Percentiles rank a stretch among this genome's conserved stretches.
Conservation (phyloP, 345 rosid genomes). For the Euphorbia tirucalli region DNA sequence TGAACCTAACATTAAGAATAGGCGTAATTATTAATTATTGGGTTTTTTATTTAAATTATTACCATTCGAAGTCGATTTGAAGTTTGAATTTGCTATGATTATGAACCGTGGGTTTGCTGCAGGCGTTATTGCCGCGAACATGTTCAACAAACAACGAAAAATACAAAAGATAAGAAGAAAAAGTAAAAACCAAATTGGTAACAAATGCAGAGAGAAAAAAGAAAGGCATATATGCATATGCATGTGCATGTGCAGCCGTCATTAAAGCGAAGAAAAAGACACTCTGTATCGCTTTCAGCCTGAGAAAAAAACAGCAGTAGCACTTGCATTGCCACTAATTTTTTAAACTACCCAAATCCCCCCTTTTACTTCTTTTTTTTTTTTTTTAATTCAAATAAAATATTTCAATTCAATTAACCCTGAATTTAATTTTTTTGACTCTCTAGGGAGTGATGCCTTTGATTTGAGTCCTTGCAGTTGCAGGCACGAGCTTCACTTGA, state of each 20-base stretch:
- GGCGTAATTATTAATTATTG: too few relatives aligned
- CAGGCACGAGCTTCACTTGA: slow-evolving; percentile 22
- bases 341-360: too few relatives aligned
- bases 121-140: neutral
- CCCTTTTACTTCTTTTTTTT: neutral
- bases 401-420: too few relatives aligned
- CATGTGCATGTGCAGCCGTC: too few relatives aligned
- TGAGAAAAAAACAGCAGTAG: too few relatives aligned
- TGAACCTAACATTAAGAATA: too few relatives aligned
- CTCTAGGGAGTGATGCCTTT: slow-evolving; percentile 24
- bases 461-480: neutral
- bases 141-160: neutral
- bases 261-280: too few relatives aligned
- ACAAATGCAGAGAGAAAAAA: neutral
- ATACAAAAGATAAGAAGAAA: too few relatives aligned
- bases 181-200: slow-evolving; percentile 4
- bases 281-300: too few relatives aligned
- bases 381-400: neutral
- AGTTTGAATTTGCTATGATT: neutral
- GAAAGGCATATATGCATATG: too few relatives aligned
- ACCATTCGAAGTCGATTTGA: too few relatives aligned
- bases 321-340: too few relatives aligned
- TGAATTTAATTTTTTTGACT: slow-evolving; percentile 16
- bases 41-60: neutral
- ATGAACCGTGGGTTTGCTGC: neutral